phyloP scores from a whole-genome alignment of 139 green algal genomes.

The Zygnema cylindricum region DNA sequence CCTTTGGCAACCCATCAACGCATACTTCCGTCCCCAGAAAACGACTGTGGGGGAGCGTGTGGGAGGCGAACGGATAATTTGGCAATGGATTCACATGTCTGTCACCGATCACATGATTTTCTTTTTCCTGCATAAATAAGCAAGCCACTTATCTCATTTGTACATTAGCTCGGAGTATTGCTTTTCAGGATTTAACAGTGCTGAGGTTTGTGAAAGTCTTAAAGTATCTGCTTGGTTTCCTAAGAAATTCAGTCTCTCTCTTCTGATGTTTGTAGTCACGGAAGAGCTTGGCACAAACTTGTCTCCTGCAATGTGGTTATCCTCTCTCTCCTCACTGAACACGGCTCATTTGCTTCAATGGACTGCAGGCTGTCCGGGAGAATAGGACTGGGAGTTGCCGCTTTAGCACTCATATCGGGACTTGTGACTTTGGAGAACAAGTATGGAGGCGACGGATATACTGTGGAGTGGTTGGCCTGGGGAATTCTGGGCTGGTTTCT shows the following conservation, averaged over 20 bases:
- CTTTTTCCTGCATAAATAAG: not conserved
- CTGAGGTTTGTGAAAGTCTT: not conserved
- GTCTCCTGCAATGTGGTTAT: not conserved
- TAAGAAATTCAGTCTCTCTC: not conserved
- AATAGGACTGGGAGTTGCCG: not conserved
- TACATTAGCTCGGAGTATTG: too few species aligned
- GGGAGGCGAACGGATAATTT: slow-evolving; percentile 29
- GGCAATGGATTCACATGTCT: slow-evolving; percentile 53
- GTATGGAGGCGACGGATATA: slow-evolving; percentile 29
- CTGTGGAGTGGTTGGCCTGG: slow-evolving; percentile 17
- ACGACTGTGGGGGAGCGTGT: slow-evolving; percentile 26
- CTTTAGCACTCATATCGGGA: slow-evolving; percentile 23
- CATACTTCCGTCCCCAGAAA: slow-evolving; percentile 42
- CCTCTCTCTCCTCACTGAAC: not conserved
- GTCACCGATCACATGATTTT: not conserved
- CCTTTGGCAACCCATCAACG: slow-evolving; percentile 53
- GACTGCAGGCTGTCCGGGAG: slow-evolving; percentile 14
- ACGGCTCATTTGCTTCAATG: not conserved
- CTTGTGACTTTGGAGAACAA: slow-evolving; percentile 14
- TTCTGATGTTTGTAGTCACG: not conserved
- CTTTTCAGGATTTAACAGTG: not conserved
- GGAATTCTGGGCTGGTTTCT: slow-evolving; percentile 22
- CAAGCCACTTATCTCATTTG: too few species aligned
- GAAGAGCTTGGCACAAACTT: not conserved
- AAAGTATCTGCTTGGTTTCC: not conserved